Evolutionary conservation across 768 basidiomycete genomes (phyloP), one percentile per base, ranked within the genome.

Genomic region (Mycena capillaripes): DNA sequence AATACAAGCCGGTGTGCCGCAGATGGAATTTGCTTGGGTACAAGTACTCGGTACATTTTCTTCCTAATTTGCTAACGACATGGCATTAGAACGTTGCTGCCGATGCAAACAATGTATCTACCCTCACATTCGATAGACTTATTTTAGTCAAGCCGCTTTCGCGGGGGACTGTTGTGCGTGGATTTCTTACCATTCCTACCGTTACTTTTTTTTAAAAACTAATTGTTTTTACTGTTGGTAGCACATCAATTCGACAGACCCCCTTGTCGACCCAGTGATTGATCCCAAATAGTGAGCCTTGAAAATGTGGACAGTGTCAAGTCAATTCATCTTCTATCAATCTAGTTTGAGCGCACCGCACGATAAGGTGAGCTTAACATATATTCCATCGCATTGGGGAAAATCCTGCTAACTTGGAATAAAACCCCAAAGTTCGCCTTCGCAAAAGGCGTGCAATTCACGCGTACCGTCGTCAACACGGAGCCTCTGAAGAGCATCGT

Each of bases 11-110:
- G 71, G 67, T 36, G 61, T 73, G 40, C 65, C 71, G 11, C 71
- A 73, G 56, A 69, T 68, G 58, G 71, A 73, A n/a, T 61, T 73
- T 7, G 66, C 65, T 36, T 73, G 71, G 71, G 66, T 65, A 50
- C 25, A 8, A 16, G 57, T 53, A 3, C 38, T 30, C 23, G 19
- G 30, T 46, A 4, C 4, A 12, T 27, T 19, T 21, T 48, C 5
- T 38, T 6, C n/a, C 30, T 8, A n/a, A 8, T 40, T 55, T 7
- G 21, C n/a, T 23, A 25, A 19, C 16, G 25, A 25, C 4, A 1
- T 17, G 7, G 2, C 21, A 12, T 2, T 40, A 70, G 69, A 70
- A 70, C 34, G n/a, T 70, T 23, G 62, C 62, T 29, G 56, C 69
- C 14, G 62, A 70, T 21, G 61, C 62, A 16, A 70, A 70, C 57